Base-by-base conservation (phyloP, 1,284 basidiomycete genomes). In the Cryptococcus amylolentus region DNA sequence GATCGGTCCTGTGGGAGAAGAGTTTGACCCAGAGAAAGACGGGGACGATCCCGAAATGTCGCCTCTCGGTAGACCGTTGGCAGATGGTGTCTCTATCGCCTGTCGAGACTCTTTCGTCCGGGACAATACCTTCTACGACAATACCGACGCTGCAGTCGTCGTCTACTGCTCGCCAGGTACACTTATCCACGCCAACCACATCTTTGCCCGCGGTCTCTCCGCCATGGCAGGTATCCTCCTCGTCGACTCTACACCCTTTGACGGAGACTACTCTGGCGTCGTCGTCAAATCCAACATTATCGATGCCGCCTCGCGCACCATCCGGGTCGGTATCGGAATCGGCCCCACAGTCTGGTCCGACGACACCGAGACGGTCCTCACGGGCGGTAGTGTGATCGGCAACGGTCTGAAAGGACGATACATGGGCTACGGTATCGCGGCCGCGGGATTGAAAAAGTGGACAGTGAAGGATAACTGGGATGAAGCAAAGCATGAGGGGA, bases 251-350 rank as follows among this genome's bases (percentile, higher is more conserved):
- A 64, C 67, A 3, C 79, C 80, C 0, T 79, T 76, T 43, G 64
- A 71, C 12, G 79, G 79, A 5, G 71, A 78, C 52, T 81, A 78
- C 63, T 64, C 65, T 0, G 72, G 71, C 7, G 72, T 72, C 16
- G 52, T 70, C 5, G 73, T 81, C 52, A 63, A 68, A 40, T 66
- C 65, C 55, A 81, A 81, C 65, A 71, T 70, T 16, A 68, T 79
- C 35, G 70, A 76, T 42, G 77, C 77, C 1, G 67, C 68, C 0
- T 56, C 52, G 6, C 51, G 65, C 1, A 67, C 76, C 35, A 78
- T 81, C 58, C 73, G 80, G 31, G 71, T 80, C n/a, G 80, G 77
- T 7, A 78, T 81, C 51, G 79, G 79, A 9, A 59, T 80, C 28
- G 79, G 79, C 2, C 60, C 75, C 6, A 68, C 77, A 42, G 72